A percentile compares a stretch with the other conserved stretches of the same genome.
Evolutionary conservation across 148 eudicot genomes (phyloP).

Genomic region (Rhododendron molle): DNA sequence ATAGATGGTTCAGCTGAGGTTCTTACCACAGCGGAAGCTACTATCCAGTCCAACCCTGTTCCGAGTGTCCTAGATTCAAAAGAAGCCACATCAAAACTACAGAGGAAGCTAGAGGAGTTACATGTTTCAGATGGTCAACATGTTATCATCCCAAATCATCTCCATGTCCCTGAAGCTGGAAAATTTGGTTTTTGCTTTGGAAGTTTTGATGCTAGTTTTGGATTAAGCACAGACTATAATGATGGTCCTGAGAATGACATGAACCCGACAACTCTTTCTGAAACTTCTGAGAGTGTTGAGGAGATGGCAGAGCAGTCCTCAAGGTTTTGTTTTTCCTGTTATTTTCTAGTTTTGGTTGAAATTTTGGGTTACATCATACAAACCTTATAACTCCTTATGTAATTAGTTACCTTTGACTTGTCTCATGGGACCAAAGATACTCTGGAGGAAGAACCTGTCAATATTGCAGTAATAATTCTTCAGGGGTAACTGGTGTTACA

Average conservation of each 20-base stretch:
- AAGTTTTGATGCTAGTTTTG: slow-evolving; percentile 74
- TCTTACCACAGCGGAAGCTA: slow-evolving; percentile 27
- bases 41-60: slow-evolving; percentile 20
- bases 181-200: slow-evolving; percentile 76
- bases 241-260: slow-evolving; percentile 32
- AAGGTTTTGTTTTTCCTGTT: slow-evolving; percentile 39
- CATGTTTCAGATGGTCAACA: slow-evolving; percentile 52
- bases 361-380: not conserved
- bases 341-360: not conserved
- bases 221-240: slow-evolving; percentile 22
- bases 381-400: not conserved
- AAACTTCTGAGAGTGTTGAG: slow-evolving; percentile 39
- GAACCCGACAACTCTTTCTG: slow-evolving; percentile 35
- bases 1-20: slow-evolving; percentile 35
- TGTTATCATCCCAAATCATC: slow-evolving; percentile 79
- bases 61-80: slow-evolving; percentile 29
- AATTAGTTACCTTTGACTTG: not conserved
- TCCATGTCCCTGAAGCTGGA: slow-evolving; percentile 78
- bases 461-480: not conserved
- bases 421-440: not conserved
- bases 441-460: not conserved
- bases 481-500: not conserved
- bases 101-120: slow-evolving; percentile 47
- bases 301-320: slow-evolving; percentile 36
- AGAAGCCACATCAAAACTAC: slow-evolving; percentile 40